Percentiles rank a stretch among this genome's conserved stretches.
phyloP scores from a whole-genome alignment of 345 rosid genomes.

The Jatropha curcas region DNA sequence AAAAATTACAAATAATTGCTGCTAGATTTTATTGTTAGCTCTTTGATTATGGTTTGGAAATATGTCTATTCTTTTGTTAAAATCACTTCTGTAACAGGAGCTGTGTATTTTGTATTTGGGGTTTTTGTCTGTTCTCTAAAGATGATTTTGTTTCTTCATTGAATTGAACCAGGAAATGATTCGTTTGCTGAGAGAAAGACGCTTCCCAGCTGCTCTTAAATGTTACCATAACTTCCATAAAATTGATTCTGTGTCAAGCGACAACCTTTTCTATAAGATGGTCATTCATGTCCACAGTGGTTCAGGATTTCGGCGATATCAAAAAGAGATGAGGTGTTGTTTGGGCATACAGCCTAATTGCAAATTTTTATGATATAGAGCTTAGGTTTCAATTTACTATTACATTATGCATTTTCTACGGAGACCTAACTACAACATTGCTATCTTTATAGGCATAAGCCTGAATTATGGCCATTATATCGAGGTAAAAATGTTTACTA shows the following conservation, averaged over 20 bases:
- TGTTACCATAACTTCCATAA: conserved; percentile 87
- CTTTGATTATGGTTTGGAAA: not conserved
- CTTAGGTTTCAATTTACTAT: conserved; percentile 3
- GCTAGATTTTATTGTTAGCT: not conserved
- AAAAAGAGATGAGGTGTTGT: conserved; percentile 89
- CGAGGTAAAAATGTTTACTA: conserved; percentile 58
- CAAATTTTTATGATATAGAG: conserved; percentile 4
- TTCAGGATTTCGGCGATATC: conserved; percentile 84
- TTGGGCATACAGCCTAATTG: conserved; percentile 15
- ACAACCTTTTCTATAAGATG: conserved; percentile 80
- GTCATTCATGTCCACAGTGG: conserved; percentile 91
- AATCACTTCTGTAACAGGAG: not conserved
- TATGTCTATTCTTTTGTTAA: not conserved
- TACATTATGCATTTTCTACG: not conserved
- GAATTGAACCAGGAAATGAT: conserved; percentile 73
- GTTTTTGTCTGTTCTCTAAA: not conserved
- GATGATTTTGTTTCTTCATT: conserved; percentile 8
- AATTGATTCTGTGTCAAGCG: conserved; percentile 55
- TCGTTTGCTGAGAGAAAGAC: conserved; percentile 77
- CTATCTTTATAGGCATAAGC: conserved; percentile 62
- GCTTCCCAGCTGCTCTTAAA: conserved; percentile 78
- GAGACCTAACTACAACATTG: conserved; percentile 27
- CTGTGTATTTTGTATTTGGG: not conserved
- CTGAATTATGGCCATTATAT: conserved; percentile 91
- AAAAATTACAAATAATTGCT: not conserved